Conservation (phyloP, 805 yeast genomes). For the Kodamaea lidongshanica region DNA sequence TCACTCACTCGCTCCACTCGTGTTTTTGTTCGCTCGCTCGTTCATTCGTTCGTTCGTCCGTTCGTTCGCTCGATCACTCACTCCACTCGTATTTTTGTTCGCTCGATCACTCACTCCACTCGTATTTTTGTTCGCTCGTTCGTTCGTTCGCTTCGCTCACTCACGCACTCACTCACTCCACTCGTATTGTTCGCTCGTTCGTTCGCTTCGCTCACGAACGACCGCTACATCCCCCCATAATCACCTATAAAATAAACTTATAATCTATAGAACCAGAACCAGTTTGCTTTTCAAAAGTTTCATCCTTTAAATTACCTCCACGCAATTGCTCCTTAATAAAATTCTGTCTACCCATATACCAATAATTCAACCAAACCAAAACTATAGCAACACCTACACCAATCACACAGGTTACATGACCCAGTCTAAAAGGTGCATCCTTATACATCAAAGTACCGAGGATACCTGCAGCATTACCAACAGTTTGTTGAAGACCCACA, state of each 20-base stretch:
- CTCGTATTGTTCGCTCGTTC: too few relatives aligned
- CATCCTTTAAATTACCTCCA: constrained; percentile 3
- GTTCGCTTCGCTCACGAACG: too few relatives aligned
- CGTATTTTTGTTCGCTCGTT: too few relatives aligned
- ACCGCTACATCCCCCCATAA: too few relatives aligned
- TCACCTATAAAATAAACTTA: constrained; percentile 3
- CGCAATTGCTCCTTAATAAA: constrained; percentile 1
- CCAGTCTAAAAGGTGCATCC: constrained; percentile 1
- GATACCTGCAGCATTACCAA: constrained; percentile 4
- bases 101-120: too few relatives aligned
- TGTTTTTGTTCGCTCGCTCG: too few relatives aligned
- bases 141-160: too few relatives aligned
- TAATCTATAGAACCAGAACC: constrained; percentile 4
- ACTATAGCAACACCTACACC: constrained; percentile 3
- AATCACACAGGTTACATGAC: constrained; percentile 2
- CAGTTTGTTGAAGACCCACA: constrained; percentile 3
- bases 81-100: too few relatives aligned
- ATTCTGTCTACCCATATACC: constrained; percentile 2
- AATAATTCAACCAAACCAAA: constrained; percentile 3
- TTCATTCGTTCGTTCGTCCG: too few relatives aligned
- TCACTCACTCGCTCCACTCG: too few relatives aligned
- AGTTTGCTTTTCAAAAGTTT: neutral
- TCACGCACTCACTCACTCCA: too few relatives aligned
- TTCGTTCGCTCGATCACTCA: too few relatives aligned
- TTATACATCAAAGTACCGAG: constrained; percentile 4